Percentiles rank a stretch among this genome's conserved stretches.
Conservation (phyloP, 257 asterid genomes). For the Solanum habrochaites region DNA sequence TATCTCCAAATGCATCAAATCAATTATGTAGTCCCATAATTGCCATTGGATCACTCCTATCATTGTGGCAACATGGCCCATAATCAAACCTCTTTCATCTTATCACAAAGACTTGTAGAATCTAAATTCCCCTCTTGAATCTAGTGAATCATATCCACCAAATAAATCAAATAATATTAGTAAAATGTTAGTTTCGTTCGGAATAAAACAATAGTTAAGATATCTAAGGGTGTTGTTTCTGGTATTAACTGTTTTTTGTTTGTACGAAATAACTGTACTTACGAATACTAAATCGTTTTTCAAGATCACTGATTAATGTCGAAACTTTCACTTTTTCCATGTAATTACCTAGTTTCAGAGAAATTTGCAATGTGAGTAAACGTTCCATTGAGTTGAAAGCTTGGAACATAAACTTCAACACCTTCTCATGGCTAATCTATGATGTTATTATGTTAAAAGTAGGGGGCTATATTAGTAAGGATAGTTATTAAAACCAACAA, state of each 20-base stretch:
- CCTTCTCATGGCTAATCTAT: conserved; percentile 17
- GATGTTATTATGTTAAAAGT: conserved; percentile 18
- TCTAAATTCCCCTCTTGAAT: conserved; percentile 4
- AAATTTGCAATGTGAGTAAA: conserved; percentile 26
- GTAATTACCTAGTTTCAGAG: background rate
- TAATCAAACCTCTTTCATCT: background rate
- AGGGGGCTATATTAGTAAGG: conserved; percentile 8
- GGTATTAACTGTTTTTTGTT: too few relatives aligned
- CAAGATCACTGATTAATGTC: too few relatives aligned
- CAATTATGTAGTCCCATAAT: background rate
- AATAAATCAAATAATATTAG: background rate
- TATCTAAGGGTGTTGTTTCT: too few relatives aligned
- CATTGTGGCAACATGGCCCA: background rate
- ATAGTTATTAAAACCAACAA: conserved; percentile 16
- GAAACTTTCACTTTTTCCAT: too few relatives aligned
- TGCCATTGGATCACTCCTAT: background rate
- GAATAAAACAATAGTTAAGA: background rate
- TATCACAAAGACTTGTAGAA: conserved; percentile 6
- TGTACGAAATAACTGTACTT: too few relatives aligned
- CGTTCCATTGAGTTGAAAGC: conserved; percentile 21
- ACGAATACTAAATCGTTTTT: too few relatives aligned
- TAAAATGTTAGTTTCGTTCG: background rate
- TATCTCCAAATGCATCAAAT: background rate
- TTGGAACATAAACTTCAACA: conserved; percentile 23
- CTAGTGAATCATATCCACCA: conserved; percentile 6